Percentiles rank a stretch among this genome's conserved stretches.
phyloP scores from a whole-genome alignment of 2,329 filamentous ascomycete species.

The Scortechinia acanthostroma region DNA sequence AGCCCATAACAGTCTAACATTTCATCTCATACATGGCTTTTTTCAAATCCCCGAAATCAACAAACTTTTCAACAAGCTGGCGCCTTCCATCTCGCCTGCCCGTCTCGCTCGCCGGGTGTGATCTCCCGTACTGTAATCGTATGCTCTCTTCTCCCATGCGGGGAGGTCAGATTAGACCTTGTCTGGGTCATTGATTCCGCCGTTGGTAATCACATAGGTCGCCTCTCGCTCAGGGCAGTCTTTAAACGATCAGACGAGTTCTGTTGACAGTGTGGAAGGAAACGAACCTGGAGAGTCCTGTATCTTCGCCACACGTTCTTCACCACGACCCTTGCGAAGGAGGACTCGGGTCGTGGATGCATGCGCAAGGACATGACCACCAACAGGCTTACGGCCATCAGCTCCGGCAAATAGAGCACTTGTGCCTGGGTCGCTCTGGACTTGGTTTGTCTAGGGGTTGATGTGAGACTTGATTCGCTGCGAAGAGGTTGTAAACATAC shows the following conservation, averaged over 20 bases:
- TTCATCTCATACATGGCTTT: too few relatives aligned
- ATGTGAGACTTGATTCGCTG: background rate
- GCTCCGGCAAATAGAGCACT: constrained; percentile 61
- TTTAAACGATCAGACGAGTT: constrained; percentile 12
- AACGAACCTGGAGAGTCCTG: constrained; percentile 55
- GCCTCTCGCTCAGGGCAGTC: constrained; percentile 65
- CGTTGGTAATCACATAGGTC: constrained; percentile 64
- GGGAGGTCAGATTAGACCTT: constrained; percentile 47
- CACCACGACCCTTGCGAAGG: constrained; percentile 61
- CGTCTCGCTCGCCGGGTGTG: too few relatives aligned
- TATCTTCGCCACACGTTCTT: constrained; percentile 65
- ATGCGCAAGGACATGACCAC: constrained; percentile 64
- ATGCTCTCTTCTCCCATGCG: too few relatives aligned
- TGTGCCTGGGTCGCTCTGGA: constrained; percentile 64
- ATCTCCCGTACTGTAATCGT: too few relatives aligned
- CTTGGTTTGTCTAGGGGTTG: constrained; percentile 59
- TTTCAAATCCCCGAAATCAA: too few relatives aligned
- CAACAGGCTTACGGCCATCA: constrained; percentile 61
- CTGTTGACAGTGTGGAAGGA: background rate
- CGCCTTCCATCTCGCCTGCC: too few relatives aligned
- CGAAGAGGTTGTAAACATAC: constrained; percentile 19
- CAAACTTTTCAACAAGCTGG: too few relatives aligned
- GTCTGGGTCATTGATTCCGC: constrained; percentile 62
- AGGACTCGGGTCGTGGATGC: constrained; percentile 61
- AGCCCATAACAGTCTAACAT: too few relatives aligned